Conservation (phyloP, 176 grass and related monocot genomes). For the Lolium multiflorum region DNA sequence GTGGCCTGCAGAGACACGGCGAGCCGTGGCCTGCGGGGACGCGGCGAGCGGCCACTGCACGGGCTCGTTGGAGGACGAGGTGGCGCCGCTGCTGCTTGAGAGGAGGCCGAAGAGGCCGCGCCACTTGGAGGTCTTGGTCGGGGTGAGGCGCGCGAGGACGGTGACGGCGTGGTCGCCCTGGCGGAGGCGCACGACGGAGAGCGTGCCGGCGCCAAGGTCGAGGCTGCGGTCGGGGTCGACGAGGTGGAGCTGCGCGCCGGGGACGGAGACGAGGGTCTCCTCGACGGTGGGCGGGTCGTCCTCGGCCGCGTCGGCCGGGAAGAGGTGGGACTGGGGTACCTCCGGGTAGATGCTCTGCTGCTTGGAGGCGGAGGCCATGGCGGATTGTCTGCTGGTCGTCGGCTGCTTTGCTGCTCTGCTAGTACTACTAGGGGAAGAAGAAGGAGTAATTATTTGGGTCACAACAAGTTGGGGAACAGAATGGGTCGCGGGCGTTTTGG, state of each 20-base stretch:
- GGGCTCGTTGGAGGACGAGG: conserved; percentile 37
- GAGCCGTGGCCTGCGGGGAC: too few relatives aligned
- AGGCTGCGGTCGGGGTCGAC: conserved; percentile 82
- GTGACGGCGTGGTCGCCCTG: conserved; percentile 82
- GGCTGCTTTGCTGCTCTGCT: not conserved
- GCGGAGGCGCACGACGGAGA: conserved; percentile 72
- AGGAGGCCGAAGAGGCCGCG: conserved; percentile 48
- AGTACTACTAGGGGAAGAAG: too few relatives aligned
- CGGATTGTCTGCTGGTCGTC: conserved; percentile 18
- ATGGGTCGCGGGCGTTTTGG: too few relatives aligned
- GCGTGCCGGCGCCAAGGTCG: conserved; percentile 83
- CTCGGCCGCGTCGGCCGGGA: conserved; percentile 59
- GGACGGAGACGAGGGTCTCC: conserved; percentile 68
- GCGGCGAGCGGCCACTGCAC: conserved; percentile 88
- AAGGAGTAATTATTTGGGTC: too few relatives aligned
- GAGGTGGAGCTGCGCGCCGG: conserved; percentile 85
- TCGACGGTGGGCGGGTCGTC: conserved; percentile 54
- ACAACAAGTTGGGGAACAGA: too few relatives aligned
- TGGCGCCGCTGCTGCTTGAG: conserved; percentile 20
- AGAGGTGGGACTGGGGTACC: conserved; percentile 67
- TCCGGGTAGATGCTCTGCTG: conserved; percentile 59
- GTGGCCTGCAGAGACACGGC: too few relatives aligned
- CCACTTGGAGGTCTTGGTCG: conserved; percentile 36
- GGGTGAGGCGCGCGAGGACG: conserved; percentile 70
- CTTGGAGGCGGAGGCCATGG: conserved; percentile 44